These are phyloP conservation scores for Yarrowia yakushimensis DNA, from an alignment of 805 yeast species.

Conservation along the genomic window DNA sequence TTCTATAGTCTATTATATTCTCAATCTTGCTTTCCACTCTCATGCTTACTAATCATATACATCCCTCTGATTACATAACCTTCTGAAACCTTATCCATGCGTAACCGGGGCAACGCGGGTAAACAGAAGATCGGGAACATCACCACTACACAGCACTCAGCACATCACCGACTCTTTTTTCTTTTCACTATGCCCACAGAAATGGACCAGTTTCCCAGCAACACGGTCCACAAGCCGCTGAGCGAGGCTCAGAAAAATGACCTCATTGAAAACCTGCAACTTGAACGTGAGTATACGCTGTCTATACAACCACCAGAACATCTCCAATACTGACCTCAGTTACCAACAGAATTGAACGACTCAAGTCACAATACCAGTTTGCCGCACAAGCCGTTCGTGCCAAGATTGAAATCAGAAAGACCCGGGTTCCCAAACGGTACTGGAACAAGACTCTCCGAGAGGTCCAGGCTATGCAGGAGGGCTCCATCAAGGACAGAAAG, in stretches of 20 bases:
- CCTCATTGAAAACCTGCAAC: slow-evolving; percentile 27
- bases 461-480: background rate
- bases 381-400: slow-evolving; percentile 38
- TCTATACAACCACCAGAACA: background rate
- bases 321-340: slow-evolving; percentile 29
- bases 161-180: background rate
- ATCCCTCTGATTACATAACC: no score
- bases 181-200: background rate
- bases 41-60: background rate
- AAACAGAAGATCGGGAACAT: background rate
- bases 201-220: slow-evolving; percentile 17
- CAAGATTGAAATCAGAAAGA: slow-evolving; percentile 45
- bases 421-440: slow-evolving; percentile 47
- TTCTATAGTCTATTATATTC: no score
- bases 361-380: slow-evolving; percentile 32
- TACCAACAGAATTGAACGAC: slow-evolving; percentile 36
- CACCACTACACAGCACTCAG: background rate
- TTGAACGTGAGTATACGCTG: slow-evolving; percentile 29
- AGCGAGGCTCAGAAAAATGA: slow-evolving; percentile 26
- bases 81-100: background rate
- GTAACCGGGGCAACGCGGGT: slow-evolving; percentile 11
- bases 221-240: slow-evolving; percentile 18
- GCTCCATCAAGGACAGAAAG: background rate
- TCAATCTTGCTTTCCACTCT: background rate
- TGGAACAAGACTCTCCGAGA: slow-evolving; percentile 40